Evolutionary conservation across 495 filamentous ascomycete genomes (phyloP).

Genomic region (Neurospora tetraspora): DNA sequence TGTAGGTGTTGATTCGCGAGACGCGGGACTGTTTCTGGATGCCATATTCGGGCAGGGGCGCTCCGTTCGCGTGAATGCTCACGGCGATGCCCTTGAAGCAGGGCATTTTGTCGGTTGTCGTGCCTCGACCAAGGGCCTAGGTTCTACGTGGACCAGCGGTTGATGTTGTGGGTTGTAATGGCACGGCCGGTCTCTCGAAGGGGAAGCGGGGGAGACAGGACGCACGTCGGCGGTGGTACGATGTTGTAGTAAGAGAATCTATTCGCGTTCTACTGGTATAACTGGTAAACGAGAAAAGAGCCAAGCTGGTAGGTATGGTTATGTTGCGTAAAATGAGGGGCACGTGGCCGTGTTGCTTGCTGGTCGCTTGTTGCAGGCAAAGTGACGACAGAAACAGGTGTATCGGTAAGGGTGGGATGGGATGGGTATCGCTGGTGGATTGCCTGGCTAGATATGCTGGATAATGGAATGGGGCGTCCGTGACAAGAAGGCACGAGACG

Average conservation of each 20-base stretch:
- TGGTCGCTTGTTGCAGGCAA: background rate
- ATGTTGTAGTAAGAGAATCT: background rate
- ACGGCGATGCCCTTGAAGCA: slow-evolving; percentile 97
- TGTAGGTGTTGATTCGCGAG: slow-evolving; percentile 91
- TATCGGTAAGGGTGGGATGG: background rate
- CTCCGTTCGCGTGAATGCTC: slow-evolving; percentile 86
- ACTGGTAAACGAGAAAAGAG: background rate
- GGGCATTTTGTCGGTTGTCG: slow-evolving; percentile 51
- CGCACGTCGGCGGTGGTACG: background rate
- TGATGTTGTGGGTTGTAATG: background rate
- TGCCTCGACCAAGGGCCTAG: background rate
- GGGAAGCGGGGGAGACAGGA: background rate
- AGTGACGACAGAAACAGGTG: background rate
- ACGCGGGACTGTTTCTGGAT: slow-evolving; percentile 86
- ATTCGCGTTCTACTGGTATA: background rate
- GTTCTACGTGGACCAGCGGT: background rate
- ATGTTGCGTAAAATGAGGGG: background rate
- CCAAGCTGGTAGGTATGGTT: background rate
- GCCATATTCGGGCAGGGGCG: slow-evolving; percentile 83
- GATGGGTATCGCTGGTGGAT: background rate
- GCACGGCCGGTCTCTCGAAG: background rate
- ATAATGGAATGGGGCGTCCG: background rate
- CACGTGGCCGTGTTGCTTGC: background rate
- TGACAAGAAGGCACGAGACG: background rate
- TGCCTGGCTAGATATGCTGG: background rate